A percentile compares a stretch with the other conserved stretches of the same genome.
phyloP scores from a whole-genome alignment of 2,329 filamentous ascomycete species.

The Chaetomium sp. region DNA sequence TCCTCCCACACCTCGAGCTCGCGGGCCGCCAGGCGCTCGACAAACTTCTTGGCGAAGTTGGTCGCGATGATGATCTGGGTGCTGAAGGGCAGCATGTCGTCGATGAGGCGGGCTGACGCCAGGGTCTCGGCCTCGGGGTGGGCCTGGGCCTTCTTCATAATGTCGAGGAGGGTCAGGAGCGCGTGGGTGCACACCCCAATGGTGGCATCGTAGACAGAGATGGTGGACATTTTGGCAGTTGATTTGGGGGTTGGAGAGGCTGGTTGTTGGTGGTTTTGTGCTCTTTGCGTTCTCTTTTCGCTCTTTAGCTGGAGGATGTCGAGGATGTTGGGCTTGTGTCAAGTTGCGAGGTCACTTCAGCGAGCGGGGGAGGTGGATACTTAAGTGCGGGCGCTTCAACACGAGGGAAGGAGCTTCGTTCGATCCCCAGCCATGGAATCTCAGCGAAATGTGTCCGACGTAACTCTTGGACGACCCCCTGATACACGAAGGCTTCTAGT shows the following conservation, averaged over 20 bases:
- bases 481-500: too few species aligned
- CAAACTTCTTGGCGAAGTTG: conserved; percentile 37
- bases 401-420: neutral
- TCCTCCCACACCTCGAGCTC: conserved; percentile 35
- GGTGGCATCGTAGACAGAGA: conserved; percentile 39
- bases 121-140: conserved; percentile 37
- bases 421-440: neutral
- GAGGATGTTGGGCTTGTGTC: neutral
- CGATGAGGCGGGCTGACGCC: conserved; percentile 35
- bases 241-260: neutral
- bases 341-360: neutral
- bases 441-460: neutral
- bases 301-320: neutral
- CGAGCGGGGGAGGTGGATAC: conserved; percentile 1
- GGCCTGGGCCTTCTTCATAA: conserved; percentile 39
- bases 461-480: neutral
- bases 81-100: conserved; percentile 43
- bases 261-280: conserved; percentile 1
- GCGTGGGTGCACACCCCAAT: conserved; percentile 36
- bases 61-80: conserved; percentile 42
- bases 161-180: conserved; percentile 35
- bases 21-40: conserved; percentile 37
- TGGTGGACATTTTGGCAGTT: conserved; percentile 35
- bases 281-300: neutral
- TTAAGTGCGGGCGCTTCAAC: neutral